Base-by-base conservation (phyloP, 2,329 filamentous ascomycete species). In the Cytospora piceicola region DNA sequence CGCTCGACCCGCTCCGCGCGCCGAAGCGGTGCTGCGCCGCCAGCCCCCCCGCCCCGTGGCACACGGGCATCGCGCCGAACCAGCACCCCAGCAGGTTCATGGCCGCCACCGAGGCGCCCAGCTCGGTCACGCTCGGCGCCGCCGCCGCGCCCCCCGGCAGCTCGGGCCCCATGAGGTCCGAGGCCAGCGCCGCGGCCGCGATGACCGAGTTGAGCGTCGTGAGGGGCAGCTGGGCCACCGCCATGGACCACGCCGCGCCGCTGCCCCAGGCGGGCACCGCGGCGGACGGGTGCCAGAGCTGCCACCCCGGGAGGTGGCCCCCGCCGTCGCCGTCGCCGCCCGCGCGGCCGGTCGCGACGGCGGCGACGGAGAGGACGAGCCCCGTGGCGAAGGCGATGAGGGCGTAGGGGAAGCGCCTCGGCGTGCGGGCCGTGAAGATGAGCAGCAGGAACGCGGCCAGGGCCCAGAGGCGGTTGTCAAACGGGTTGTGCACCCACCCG, bases 51-150 rank as follows among this genome's bases (percentile, higher is more conserved):
- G 93, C 93, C 6, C 94, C 94, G 75, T 98, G 95, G 74, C 95
- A 98, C 4, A 95, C 88, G 3, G 94, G 95, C 95, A 97, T 98
- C 6, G 90, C 91, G 57, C 94, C 94, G 72, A 97, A 96, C 91
- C 92, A 96, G 72, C 92, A 94, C 20, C 91, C 90, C 1, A 90
- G 76, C 4, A 97, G 80, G 74, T 98, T 98, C 87, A 97, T 96
- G 2, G 82, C 72, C 0, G 90, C 89, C 4, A 98, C 92, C 63
- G 92, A 96, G 67, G 94, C 75, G 1, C 94, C 94, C 34, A 98
- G 82, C 0, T 88, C 83, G 0, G 92, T 94, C 7, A 93, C 89
- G 0, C 87, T 87, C 0, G 93, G 92, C 0, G 88, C 80, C 20
- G 49, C 20, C n/a, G n/a, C n/a, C n/a, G n/a, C n/a, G n/a, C n/a